These are phyloP conservation scores for Lipomyces anomalus DNA, from an alignment of 805 yeast species.

Conservation along the genomic window DNA sequence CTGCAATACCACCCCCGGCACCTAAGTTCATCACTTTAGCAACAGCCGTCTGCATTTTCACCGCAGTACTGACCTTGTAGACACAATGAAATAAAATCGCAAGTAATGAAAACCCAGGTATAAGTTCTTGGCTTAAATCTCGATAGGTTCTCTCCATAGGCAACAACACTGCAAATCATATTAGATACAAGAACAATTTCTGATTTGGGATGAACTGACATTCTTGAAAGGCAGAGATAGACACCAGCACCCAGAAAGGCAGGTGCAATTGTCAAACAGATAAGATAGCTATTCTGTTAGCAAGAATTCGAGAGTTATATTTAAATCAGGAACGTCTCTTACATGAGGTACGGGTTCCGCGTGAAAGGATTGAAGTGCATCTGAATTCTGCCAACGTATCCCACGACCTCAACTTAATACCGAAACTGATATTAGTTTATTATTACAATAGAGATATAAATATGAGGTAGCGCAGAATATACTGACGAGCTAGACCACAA, in stretches of 20 bases:
- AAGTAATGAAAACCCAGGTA: background rate
- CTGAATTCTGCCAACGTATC: conserved; percentile 1
- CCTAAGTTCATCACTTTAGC: too few species aligned
- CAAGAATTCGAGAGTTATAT: background rate
- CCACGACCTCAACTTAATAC: background rate
- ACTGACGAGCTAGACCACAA: conserved; percentile 1
- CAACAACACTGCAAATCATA: conserved; percentile 1
- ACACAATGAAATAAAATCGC: background rate
- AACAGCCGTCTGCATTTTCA: background rate
- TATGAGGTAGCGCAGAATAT: background rate
- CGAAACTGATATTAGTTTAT: too few species aligned
- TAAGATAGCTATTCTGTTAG: background rate
- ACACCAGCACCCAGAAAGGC: conserved; percentile 2
- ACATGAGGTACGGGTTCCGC: background rate
- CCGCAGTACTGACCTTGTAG: conserved; percentile 1
- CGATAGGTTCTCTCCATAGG: background rate
- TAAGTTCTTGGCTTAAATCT: conserved; percentile 1
- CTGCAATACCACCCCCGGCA: conserved; percentile 1
- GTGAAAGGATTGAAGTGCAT: conserved; percentile 2
- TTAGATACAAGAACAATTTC: too few species aligned
- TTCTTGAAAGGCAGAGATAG: conserved; percentile 2
- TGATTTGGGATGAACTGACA: conserved; percentile 1
- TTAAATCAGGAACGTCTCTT: background rate
- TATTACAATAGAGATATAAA: too few species aligned
- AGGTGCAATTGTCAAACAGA: conserved; percentile 1